Base-by-base conservation (phyloP, 139 green algal species). In the Picochlorum sp. region DNA sequence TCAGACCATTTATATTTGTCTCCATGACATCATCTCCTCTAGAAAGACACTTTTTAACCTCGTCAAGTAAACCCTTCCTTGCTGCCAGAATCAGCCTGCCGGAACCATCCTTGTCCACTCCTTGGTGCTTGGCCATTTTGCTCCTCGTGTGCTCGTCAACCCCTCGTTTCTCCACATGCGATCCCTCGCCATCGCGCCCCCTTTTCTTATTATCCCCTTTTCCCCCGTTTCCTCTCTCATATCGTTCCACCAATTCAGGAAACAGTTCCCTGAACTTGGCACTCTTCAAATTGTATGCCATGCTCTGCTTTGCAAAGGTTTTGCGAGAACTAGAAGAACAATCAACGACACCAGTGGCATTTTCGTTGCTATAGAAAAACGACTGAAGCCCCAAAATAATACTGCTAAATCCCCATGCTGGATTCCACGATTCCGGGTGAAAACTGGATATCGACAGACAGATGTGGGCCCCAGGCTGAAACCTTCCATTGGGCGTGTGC, bases 241-340 rank as follows among this genome's bases (percentile, higher is more conserved):
- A 54, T 64, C 68, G 45, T 44, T 81, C 66, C 6, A 81, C 47
- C 65, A 69, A 85, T 4, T 85, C 56, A 0, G 86, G 85, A 57
- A 93, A 94, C 10, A 94, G 64, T 66, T 87, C 84, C 3, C 71
- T 35, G 72, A 94, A 94, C 13, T 58, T 77, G 3, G 74, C 50
- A 59, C 75, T 84, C 39, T 56, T 55, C 32, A 63, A 54, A 61
- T 93, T 94, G 68, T 72, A 84, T 7, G 70, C 78, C n/a, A 95
- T 57, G 2, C 73, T 84, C 31, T 74, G 54, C 0, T 26, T 10
- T 3, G 86, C 86, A 7, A 91, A 33, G 18, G 61, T 64, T 58
- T 68, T 62, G 35, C 77, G 74, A 24, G 83, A 68, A 9, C 8
- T 57, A 3, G 35, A n/a, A 40, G 5, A 30, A 7, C 40, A 63